Evolutionary conservation across 352 stramenopile genomes (phyloP).

Genomic region (Halophytophthora polymorphica): DNA sequence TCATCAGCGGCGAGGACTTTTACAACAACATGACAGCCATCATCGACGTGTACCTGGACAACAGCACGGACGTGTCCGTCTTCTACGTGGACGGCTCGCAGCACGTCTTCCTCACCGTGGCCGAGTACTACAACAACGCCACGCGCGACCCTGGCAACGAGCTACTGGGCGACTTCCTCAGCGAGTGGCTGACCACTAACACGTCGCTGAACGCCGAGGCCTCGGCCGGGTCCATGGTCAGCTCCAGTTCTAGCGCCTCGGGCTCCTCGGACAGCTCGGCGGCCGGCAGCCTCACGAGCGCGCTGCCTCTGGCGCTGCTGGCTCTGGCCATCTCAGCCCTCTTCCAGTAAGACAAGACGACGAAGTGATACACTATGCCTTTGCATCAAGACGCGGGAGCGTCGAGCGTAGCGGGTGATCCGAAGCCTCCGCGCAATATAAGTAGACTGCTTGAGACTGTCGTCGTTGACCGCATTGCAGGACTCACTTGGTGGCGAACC

Average conservation of each 20-base stretch:
- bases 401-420: slow-evolving; percentile 1
- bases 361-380: slow-evolving; percentile 8
- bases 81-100: slow-evolving; percentile 49
- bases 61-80: slow-evolving; percentile 43
- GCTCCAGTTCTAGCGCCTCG: slow-evolving; percentile 7
- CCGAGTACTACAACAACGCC: slow-evolving; percentile 47
- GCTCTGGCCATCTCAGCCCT: slow-evolving; percentile 16
- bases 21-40: slow-evolving; percentile 38
- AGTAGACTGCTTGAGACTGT: no score
- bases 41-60: slow-evolving; percentile 49
- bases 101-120: slow-evolving; percentile 48
- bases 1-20: slow-evolving; percentile 45
- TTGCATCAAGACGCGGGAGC: slow-evolving; percentile 15
- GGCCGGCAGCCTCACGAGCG: slow-evolving; percentile 13
- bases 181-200: slow-evolving; percentile 37
- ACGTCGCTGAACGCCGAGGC: slow-evolving; percentile 25
- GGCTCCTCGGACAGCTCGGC: slow-evolving; percentile 14
- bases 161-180: slow-evolving; percentile 30
- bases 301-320: slow-evolving; percentile 11
- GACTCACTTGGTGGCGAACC: no score
- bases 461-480: no score
- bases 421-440: no score
- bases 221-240: slow-evolving; percentile 15
- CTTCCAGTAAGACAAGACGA: slow-evolving; percentile 23
- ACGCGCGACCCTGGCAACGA: slow-evolving; percentile 34